Percentiles rank a stretch among this genome's conserved stretches.
phyloP scores from a whole-genome alignment of 2,329 filamentous ascomycete species.

The Aspergillus tanneri region DNA sequence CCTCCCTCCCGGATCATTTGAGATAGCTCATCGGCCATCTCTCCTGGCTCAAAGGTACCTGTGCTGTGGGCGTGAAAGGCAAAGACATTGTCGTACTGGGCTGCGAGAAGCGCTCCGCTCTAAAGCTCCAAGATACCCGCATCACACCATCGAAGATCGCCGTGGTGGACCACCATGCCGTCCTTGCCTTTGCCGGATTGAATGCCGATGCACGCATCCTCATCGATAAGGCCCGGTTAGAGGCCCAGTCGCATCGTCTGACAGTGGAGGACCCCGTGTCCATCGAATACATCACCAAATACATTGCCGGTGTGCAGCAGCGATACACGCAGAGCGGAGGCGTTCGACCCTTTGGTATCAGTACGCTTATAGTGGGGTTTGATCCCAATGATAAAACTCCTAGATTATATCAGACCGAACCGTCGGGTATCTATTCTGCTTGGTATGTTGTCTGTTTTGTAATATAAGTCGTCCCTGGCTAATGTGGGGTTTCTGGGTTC shows the following conservation, averaged over 20 bases:
- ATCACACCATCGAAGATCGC: conserved; percentile 99
- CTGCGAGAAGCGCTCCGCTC: conserved; percentile 97
- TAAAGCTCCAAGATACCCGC: conserved; percentile 98
- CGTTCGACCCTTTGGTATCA: conserved; percentile 97
- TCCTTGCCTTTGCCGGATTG: conserved; percentile 92
- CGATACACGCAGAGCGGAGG: conserved; percentile 98
- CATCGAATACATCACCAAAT: conserved; percentile 99
- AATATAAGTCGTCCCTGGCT: no score
- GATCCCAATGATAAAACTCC: conserved; percentile 88
- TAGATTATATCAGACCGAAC: conserved; percentile 94
- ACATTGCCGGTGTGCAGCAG: conserved; percentile 96
- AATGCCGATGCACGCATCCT: conserved; percentile 98
- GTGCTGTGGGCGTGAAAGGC: conserved; percentile 96
- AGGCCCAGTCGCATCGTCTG: conserved; percentile 94
- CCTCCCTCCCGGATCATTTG: no score
- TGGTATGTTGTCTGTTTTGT: conserved; percentile 65
- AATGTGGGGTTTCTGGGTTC: conserved; percentile 16
- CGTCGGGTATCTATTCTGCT: conserved; percentile 98
- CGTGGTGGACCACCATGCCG: conserved; percentile 91
- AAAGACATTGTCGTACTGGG: conserved; percentile 90
- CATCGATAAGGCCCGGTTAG: conserved; percentile 94
- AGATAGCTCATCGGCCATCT: no score
- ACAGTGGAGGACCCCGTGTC: conserved; percentile 96
- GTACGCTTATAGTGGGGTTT: conserved; percentile 97
- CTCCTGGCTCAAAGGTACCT: no score